phyloP scores from a whole-genome alignment of 495 filamentous ascomycete species.

The Hypoxylon trugodes region DNA sequence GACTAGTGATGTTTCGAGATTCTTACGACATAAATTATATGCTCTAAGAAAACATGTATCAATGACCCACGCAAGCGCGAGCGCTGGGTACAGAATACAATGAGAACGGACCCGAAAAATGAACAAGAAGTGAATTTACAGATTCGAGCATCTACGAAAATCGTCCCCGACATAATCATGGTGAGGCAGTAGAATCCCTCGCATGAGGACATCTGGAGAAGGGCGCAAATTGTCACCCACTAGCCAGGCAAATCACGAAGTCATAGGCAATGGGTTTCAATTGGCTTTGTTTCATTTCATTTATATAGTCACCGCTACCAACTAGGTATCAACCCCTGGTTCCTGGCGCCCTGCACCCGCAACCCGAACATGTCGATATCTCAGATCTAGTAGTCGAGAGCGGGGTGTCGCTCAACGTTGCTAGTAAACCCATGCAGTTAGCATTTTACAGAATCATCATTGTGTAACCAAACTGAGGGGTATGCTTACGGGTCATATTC shows the following conservation, averaged over 20 bases:
- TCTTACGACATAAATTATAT: no score
- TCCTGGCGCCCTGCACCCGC: neutral
- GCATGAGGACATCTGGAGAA: no score
- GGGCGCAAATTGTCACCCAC: no score
- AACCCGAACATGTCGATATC: neutral
- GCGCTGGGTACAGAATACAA: no score
- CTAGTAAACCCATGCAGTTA: slow-evolving; percentile 15
- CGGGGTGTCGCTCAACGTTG: slow-evolving; percentile 22
- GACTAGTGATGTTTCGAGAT: no score
- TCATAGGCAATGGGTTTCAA: neutral
- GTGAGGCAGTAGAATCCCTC: no score
- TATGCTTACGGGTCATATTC: slow-evolving; percentile 61
- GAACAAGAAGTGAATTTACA: no score
- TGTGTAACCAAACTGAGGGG: neutral
- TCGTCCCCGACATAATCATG: no score
- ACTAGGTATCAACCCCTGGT: neutral
- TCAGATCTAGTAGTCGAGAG: slow-evolving; percentile 38
- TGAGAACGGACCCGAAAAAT: no score
- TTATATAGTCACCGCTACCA: slow-evolving; percentile 18
- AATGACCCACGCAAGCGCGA: no score
- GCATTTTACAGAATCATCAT: neutral
- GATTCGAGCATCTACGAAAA: no score
- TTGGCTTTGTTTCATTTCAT: slow-evolving; percentile 19
- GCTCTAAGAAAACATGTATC: no score
- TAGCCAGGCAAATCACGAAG: neutral